These are phyloP conservation scores for Coemansia sp. DNA, from an alignment of 192 early-diverging fungal species.

Conservation along the genomic window DNA sequence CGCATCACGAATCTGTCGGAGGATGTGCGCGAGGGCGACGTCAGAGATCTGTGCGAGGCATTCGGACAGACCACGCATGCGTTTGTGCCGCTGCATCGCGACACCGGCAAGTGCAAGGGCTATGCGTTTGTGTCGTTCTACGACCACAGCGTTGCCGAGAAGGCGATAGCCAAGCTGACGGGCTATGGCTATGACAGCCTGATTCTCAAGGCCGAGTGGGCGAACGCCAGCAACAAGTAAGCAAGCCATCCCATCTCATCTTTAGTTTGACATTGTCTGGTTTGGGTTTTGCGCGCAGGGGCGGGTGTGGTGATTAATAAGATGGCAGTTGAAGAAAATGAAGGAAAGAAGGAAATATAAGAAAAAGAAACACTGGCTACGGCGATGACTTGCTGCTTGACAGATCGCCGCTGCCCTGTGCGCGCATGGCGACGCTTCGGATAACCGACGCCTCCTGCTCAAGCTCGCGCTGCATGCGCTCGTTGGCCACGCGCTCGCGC, in stretches of 20 bases:
- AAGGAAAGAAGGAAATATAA: background rate
- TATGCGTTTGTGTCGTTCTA: slow-evolving; percentile 93
- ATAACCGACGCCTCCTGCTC: slow-evolving; percentile 48
- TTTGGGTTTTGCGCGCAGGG: too few relatives aligned
- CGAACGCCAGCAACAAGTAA: slow-evolving; percentile 29
- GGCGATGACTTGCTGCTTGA: slow-evolving; percentile 33
- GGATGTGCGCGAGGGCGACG: slow-evolving; percentile 85
- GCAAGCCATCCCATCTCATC: too few relatives aligned
- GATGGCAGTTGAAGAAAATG: background rate
- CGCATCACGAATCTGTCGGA: slow-evolving; percentile 97
- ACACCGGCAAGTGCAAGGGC: slow-evolving; percentile 86
- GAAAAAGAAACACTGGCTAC: background rate
- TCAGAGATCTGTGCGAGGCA: slow-evolving; percentile 82
- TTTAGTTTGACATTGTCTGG: too few relatives aligned
- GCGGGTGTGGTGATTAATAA: too few relatives aligned
- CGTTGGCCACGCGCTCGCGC: slow-evolving; percentile 51
- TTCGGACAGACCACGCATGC: slow-evolving; percentile 85
- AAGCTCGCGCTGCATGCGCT: slow-evolving; percentile 54
- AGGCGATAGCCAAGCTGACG: slow-evolving; percentile 82
- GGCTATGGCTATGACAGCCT: slow-evolving; percentile 96
- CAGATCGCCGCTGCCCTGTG: slow-evolving; percentile 50
- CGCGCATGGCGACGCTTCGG: slow-evolving; percentile 41
- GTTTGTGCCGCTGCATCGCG: slow-evolving; percentile 84
- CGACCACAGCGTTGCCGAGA: slow-evolving; percentile 77
- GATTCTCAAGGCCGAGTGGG: slow-evolving; percentile 89